Evolutionary conservation across 148 eudicot species (phyloP).

Genomic region (Rhododendron mucronatum): DNA sequence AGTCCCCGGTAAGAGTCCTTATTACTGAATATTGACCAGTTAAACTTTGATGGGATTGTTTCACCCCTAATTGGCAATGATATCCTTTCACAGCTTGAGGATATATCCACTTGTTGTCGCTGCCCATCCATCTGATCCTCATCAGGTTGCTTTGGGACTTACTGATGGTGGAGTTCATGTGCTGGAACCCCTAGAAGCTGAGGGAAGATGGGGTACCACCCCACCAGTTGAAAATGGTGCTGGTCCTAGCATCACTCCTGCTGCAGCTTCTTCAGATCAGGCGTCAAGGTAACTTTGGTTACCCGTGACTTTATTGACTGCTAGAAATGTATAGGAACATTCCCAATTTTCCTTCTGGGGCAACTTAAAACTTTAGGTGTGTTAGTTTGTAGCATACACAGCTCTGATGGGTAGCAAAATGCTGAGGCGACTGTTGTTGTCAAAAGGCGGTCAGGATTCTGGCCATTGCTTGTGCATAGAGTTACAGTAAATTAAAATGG

Average conservation of each 20-base stretch:
- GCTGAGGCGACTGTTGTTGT: not conserved
- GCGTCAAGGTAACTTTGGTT: slow-evolving; percentile 22
- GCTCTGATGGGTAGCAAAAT: not conserved
- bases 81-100: slow-evolving; percentile 32
- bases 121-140: slow-evolving; percentile 60
- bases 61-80: not conserved
- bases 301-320: not conserved
- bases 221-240: slow-evolving; percentile 45
- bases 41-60: not conserved
- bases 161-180: slow-evolving; percentile 66
- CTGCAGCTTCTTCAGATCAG: slow-evolving; percentile 40
- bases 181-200: slow-evolving; percentile 65
- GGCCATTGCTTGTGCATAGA: slow-evolving; percentile 6
- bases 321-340: not conserved
- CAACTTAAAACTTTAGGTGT: not conserved
- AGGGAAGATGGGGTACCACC: slow-evolving; percentile 56
- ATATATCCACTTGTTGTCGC: slow-evolving; percentile 51
- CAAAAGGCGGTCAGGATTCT: not conserved
- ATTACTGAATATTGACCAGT: not conserved
- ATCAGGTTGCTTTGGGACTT: slow-evolving; percentile 72
- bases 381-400: not conserved
- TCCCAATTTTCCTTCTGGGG: slow-evolving; percentile 7
- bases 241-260: slow-evolving; percentile 41
- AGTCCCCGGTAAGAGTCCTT: slow-evolving; percentile 33
- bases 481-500: not conserved